Evolutionary conservation across 2,329 filamentous ascomycete genomes (phyloP).

Genomic region (Dactylonectria estremocensis): DNA sequence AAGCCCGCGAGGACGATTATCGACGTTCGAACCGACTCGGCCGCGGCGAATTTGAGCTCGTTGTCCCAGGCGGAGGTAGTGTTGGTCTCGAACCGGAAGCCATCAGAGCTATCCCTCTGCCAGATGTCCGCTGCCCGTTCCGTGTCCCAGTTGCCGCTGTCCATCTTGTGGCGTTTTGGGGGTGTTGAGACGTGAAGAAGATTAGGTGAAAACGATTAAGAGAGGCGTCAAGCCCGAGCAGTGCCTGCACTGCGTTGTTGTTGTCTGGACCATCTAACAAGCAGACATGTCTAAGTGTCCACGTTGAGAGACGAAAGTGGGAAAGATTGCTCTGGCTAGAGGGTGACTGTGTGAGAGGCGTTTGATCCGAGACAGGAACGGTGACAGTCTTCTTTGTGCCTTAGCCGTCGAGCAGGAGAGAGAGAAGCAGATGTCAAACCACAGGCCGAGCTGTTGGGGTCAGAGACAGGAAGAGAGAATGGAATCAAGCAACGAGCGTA

Average conservation of each 20-base stretch:
- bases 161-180: constrained; percentile 27
- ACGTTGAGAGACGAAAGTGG: neutral
- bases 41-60: constrained; percentile 66
- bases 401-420: constrained; percentile 21
- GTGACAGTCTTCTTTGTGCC: constrained; percentile 16
- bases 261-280: constrained; percentile 30
- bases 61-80: constrained; percentile 64
- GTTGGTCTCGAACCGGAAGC: constrained; percentile 56
- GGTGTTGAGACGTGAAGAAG: constrained; percentile 15
- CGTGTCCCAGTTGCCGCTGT: constrained; percentile 28
- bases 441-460: constrained; percentile 25
- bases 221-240: constrained; percentile 43
- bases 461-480: constrained; percentile 9
- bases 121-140: constrained; percentile 32
- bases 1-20: constrained; percentile 74
- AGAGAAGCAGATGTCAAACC: constrained; percentile 17
- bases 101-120: constrained; percentile 39
- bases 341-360: neutral
- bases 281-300: constrained; percentile 41
- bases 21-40: constrained; percentile 72
- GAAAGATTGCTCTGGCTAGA: neutral
- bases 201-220: constrained; percentile 25
- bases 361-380: constrained; percentile 15
- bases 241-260: constrained; percentile 48
- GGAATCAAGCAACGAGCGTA: constrained; percentile 11